Conservation (phyloP, 2,329 filamentous ascomycete genomes). For the Lecanicillium sp. region DNA sequence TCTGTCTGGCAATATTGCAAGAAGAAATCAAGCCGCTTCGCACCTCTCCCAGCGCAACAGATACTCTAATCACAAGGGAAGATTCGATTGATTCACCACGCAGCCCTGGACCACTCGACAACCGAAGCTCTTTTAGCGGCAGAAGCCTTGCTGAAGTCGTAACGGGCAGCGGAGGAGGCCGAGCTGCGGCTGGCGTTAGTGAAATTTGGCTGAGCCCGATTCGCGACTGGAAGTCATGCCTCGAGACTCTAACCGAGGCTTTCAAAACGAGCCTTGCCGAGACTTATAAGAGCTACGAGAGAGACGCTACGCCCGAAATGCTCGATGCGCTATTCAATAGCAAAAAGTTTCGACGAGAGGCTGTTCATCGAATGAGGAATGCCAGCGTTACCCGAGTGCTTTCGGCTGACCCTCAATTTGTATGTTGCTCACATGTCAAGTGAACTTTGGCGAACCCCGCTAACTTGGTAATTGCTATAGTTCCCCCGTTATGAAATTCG, state of each 20-base stretch:
- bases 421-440: constrained; percentile 15
- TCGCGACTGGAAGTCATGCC: constrained; percentile 34
- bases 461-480: constrained; percentile 11
- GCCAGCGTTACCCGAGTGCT: constrained; percentile 32
- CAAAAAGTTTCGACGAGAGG: constrained; percentile 30
- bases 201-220: constrained; percentile 30
- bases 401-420: constrained; percentile 35
- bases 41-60: constrained; percentile 13
- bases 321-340: constrained; percentile 34
- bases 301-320: constrained; percentile 32
- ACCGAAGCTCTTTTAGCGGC: constrained; percentile 29
- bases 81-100: constrained; percentile 23
- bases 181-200: constrained; percentile 12
- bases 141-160: constrained; percentile 25
- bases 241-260: constrained; percentile 32
- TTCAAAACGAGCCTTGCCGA: constrained; percentile 32
- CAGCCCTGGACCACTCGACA: constrained; percentile 23
- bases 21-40: constrained; percentile 27
- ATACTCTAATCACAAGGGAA: constrained; percentile 15
- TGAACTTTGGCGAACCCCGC: constrained; percentile 10
- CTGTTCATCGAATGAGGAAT: constrained; percentile 38
- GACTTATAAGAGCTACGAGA: constrained; percentile 37
- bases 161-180: constrained; percentile 16
- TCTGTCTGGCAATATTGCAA: constrained; percentile 31
- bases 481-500: constrained; percentile 38